Evolutionary conservation across 805 yeast species (phyloP), one percentile per base, ranked within the genome.

Genomic region (Teunomyces lycoperdinae): DNA sequence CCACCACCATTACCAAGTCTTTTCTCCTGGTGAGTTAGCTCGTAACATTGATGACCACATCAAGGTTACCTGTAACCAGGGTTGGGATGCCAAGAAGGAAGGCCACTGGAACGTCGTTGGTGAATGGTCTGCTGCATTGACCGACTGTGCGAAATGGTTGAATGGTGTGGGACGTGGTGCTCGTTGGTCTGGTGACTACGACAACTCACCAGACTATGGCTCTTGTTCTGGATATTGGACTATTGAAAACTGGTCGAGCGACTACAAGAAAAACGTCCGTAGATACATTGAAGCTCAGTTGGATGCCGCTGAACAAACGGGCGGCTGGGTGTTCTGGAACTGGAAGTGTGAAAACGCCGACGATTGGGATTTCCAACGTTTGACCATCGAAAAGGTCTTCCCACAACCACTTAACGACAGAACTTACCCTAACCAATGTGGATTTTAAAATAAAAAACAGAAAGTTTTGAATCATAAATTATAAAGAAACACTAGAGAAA

Each of bases 261-360:
- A 78, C 34, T 77, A 79, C 60, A 80, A 77, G 62, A 59, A 58
- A 20, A 73, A 81, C 54, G 79, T 84, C 42, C 83, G 96, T 66
- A 76, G 71, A 57, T 89, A 76, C 63, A 74, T 90, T 44, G 97
- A 91, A 71, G 96, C 96, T 43, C 97, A 91, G 75, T 71, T 91
- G 61, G 96, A 91, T 63, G 89, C 96, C 1, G 70, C 66, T 47
- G 88, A 84, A 58, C 78, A 77, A 57, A 77, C 81, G 49, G 78
- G 75, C 31, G 98, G 98, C 29, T 91, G 97, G 97, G 79, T 89
- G 49, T 85, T 87, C 74, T 91, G 97, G 97, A 81, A 85, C 65
- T 90, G 89, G 85, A 91, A 90, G 76, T 87, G 96, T 26, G 97
- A 91, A 69, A 68, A 68, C 55, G 74, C 88, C 16, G 64, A 85